Base-by-base conservation (phyloP, 1,284 basidiomycete species). In the Leccinum angustisporum region DNA sequence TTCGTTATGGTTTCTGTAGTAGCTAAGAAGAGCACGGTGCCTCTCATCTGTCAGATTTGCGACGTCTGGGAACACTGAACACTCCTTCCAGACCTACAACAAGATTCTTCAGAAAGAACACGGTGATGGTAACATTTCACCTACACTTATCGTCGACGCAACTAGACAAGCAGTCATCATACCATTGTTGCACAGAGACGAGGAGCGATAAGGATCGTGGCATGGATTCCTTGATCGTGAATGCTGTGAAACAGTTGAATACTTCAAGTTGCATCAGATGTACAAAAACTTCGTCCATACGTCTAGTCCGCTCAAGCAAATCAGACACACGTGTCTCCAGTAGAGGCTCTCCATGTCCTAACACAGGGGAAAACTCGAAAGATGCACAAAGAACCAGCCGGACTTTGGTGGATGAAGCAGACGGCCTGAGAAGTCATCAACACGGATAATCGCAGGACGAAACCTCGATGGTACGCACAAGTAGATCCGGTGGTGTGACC, bases 311-410 rank as follows among this genome's bases (percentile, higher is more conserved):
- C 13, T 43, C 10, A 8, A 65, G 36, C 14, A 66, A 48, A 4
- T 66, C 61, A 0, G 51, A 33, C 0, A 64, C 46, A 9, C 5
- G 8, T 50, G 34, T 34, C 9, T 54, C 6, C 7, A 55, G 11
- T 21, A 68, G 58, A 16, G 33, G 18, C 7, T 68, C 56, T 30
- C 66, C 66, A 5, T 18, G 40, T 6, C 65, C 65, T 30, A 67
- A 34, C 65, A 67, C 51, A 3, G 56, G 65, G 5, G 43, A 21
- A 43, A 61, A 52, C 30, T 67, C 61, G 16, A 65, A 67, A 2
- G 66, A 68, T 3, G 67, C 67, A 55, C 21, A 65, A 18, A 67
- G 34, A 1, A 21, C 21, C 8, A 67, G 14, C 18, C 14, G 38
- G n/a, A 68, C 31, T 5, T 5, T 36, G 14, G 1, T 8, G 1